Conservation (phyloP, 2,329 filamentous ascomycete genomes). For the Pseudopithomyces maydicus region DNA sequence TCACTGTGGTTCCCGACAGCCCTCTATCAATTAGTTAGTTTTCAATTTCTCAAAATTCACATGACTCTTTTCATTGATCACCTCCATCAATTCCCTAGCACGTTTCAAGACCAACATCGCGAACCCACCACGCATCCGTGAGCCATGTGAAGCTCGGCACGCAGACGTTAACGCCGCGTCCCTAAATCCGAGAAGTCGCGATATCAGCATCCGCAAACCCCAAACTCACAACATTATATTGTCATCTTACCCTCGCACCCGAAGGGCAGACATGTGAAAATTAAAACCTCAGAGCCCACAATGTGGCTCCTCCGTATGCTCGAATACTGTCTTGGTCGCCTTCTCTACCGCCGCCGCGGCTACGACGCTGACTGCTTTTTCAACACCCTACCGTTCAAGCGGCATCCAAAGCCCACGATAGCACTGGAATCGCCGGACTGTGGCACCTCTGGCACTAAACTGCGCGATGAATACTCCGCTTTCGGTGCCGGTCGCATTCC, state of each 20-base stretch:
- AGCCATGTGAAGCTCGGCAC: too few species aligned
- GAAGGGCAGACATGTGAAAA: not conserved
- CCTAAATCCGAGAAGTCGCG: conserved; percentile 2
- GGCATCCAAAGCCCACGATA: not conserved
- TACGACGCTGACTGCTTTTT: conserved; percentile 8
- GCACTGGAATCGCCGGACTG: conserved; percentile 7
- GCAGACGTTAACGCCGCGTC: not conserved
- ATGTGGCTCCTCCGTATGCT: conserved; percentile 8
- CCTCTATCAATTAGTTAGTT: too few species aligned
- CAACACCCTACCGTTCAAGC: not conserved
- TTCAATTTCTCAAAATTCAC: too few species aligned
- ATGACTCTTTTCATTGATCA: too few species aligned
- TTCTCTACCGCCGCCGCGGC: conserved; percentile 9
- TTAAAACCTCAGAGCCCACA: not conserved
- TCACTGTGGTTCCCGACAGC: too few species aligned
- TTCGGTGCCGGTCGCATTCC: conserved; percentile 8
- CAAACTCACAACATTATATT: not conserved
- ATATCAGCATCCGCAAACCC: not conserved
- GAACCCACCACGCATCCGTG: too few species aligned
- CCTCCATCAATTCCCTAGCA: too few species aligned
- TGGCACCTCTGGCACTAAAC: not conserved
- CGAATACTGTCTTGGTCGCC: conserved; percentile 7
- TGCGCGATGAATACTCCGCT: not conserved
- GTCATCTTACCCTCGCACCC: not conserved
- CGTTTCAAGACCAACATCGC: too few species aligned